Conservation (phyloP, 768 basidiomycete genomes). For the Mycena venus region DNA sequence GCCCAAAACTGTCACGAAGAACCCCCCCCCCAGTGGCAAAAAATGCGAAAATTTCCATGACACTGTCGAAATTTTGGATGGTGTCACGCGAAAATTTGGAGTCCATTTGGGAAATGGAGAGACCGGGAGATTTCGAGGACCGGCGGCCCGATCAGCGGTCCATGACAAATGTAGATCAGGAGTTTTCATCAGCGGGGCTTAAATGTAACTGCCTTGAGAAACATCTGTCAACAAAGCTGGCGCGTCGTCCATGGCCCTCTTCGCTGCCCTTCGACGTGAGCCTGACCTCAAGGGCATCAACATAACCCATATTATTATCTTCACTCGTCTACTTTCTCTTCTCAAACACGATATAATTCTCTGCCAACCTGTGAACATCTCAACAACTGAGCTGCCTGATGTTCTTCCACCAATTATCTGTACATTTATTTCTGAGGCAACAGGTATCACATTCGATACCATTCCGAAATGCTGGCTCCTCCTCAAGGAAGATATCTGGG, state of each 20-base stretch:
- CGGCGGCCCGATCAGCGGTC: too few species aligned
- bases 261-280: background rate
- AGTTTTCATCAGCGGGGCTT: too few species aligned
- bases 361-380: background rate
- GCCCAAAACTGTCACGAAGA: too few species aligned
- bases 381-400: background rate
- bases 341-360: constrained; percentile 11
- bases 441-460: background rate
- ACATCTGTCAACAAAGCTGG: background rate
- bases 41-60: too few species aligned
- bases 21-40: too few species aligned
- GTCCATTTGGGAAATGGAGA: background rate
- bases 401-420: background rate
- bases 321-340: background rate
- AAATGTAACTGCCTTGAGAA: background rate
- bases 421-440: background rate
- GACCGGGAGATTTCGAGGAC: too few species aligned
- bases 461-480: background rate
- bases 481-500: background rate
- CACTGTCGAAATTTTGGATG: too few species aligned
- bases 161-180: too few species aligned
- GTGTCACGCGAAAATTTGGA: too few species aligned
- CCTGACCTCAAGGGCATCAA: background rate
- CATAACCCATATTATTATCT: background rate
- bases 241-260: background rate